Evolutionary conservation across 1,284 basidiomycete species (phyloP).

Genomic region (Cryptococcus floricola): DNA sequence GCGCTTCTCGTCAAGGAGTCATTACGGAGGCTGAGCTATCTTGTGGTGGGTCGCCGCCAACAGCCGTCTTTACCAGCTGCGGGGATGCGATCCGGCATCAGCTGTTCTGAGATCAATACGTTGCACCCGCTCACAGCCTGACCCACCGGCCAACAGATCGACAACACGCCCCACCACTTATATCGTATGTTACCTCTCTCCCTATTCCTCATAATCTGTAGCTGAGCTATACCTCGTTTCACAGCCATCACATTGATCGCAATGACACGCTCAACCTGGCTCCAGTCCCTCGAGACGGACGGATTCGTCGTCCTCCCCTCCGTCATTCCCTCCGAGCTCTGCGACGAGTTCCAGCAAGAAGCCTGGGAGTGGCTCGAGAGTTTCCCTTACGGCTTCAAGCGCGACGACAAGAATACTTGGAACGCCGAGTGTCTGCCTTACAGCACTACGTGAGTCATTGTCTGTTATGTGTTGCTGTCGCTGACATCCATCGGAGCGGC

Average conservation of each 20-base stretch:
- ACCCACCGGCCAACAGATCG: too few relatives aligned
- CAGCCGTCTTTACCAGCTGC: too few relatives aligned
- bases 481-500: constrained; percentile 7
- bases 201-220: background rate
- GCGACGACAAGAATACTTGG: constrained; percentile 37
- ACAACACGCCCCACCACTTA: background rate
- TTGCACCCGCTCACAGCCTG: too few relatives aligned
- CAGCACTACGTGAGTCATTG: constrained; percentile 19
- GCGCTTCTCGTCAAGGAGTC: too few relatives aligned
- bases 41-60: too few relatives aligned
- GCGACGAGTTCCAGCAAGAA: constrained; percentile 15
- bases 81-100: too few relatives aligned
- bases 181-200: background rate
- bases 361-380: constrained; percentile 26
- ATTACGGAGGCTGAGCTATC: too few relatives aligned
- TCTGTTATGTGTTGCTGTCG: background rate
- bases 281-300: constrained; percentile 21
- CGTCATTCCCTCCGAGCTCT: constrained; percentile 12
- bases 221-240: too few relatives aligned
- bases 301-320: constrained; percentile 24
- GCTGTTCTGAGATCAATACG: too few relatives aligned
- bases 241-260: background rate
- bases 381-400: constrained; percentile 37
- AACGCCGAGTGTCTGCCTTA: constrained; percentile 31
- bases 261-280: constrained; percentile 21